Conservation (phyloP, 2,329 filamentous ascomycete species). For the Fusarium domesticum region DNA sequence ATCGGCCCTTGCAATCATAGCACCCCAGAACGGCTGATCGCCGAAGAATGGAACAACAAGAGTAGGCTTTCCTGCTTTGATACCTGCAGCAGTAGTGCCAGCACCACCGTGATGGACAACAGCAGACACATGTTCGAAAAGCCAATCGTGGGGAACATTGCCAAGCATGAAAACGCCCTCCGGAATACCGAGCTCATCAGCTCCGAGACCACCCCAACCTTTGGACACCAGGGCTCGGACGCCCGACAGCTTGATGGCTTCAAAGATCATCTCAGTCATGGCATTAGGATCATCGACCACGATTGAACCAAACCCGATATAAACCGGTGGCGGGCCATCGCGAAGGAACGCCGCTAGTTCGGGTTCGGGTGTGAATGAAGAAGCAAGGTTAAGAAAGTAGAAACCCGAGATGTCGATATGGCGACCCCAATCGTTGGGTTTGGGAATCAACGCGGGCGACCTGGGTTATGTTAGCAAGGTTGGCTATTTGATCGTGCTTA, state of each 20-base stretch:
- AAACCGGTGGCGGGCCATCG: conserved; percentile 68
- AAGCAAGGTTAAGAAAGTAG: conserved; percentile 68
- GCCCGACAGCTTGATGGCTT: conserved; percentile 63
- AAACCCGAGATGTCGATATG: conserved; percentile 75
- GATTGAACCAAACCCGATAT: conserved; percentile 81
- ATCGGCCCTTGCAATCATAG: conserved; percentile 69
- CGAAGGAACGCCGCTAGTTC: conserved; percentile 65
- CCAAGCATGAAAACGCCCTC: conserved; percentile 79
- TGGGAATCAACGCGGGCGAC: conserved; percentile 74
- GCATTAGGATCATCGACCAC: conserved; percentile 73
- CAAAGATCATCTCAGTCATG: conserved; percentile 69
- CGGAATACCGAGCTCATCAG: conserved; percentile 65
- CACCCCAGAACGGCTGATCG: conserved; percentile 80
- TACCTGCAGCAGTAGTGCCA: conserved; percentile 84
- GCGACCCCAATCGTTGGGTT: conserved; percentile 71
- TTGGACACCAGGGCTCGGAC: conserved; percentile 81
- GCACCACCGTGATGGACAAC: conserved; percentile 88
- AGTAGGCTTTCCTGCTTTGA: conserved; percentile 74
- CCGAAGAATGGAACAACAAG: conserved; percentile 85
- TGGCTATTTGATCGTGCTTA: neutral
- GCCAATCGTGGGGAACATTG: conserved; percentile 85
- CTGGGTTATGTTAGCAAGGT: conserved; percentile 19
- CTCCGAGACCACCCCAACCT: conserved; percentile 83
- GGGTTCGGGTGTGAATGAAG: conserved; percentile 62
- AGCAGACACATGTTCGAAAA: conserved; percentile 75